Evolutionary conservation across 1,284 basidiomycete genomes (phyloP).

Genomic region (Ceratobasidium sp.): DNA sequence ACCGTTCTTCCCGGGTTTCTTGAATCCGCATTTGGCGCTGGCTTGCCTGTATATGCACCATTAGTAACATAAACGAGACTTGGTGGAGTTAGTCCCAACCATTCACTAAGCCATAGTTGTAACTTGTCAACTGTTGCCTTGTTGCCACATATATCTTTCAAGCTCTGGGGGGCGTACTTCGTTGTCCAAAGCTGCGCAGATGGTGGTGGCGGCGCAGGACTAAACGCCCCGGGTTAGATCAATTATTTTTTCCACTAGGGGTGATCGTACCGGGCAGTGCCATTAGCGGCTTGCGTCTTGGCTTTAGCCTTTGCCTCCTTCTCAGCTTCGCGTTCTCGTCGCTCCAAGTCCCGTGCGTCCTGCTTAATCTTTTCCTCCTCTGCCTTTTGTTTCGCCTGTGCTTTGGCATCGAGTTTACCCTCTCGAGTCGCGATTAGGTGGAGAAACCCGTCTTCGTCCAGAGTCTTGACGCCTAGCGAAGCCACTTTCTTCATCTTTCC

Average conservation of each 20-base stretch:
- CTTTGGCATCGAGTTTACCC: conserved; percentile 73
- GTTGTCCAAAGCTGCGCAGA: conserved; percentile 87
- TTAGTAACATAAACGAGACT: conserved; percentile 1
- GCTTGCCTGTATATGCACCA: conserved; percentile 62
- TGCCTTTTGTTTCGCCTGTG: conserved; percentile 80
- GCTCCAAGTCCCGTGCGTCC: conserved; percentile 78
- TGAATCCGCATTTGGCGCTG: conserved; percentile 78
- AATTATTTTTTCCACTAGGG: neutral
- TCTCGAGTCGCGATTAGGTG: conserved; percentile 75
- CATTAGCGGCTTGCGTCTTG: neutral
- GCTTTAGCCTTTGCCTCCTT: conserved; percentile 48
- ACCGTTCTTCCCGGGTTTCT: conserved; percentile 91
- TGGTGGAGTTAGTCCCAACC: conserved; percentile 59
- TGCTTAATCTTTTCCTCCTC: conserved; percentile 77
- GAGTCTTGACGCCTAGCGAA: conserved; percentile 75
- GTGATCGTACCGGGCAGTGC: neutral
- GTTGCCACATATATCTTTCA: conserved; percentile 96
- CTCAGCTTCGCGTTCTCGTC: conserved; percentile 63
- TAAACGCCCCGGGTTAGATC: neutral
- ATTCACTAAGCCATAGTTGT: conserved; percentile 83
- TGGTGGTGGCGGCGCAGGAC: conserved; percentile 47
- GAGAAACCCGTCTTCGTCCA: conserved; percentile 90
- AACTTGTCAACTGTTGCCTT: conserved; percentile 90
- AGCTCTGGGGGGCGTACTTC: conserved; percentile 85
- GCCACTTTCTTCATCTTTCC: conserved; percentile 86